Evolutionary conservation across 345 rosid species (phyloP), one percentile per base, ranked within the genome.

Genomic region (Pugionium cornutum): DNA sequence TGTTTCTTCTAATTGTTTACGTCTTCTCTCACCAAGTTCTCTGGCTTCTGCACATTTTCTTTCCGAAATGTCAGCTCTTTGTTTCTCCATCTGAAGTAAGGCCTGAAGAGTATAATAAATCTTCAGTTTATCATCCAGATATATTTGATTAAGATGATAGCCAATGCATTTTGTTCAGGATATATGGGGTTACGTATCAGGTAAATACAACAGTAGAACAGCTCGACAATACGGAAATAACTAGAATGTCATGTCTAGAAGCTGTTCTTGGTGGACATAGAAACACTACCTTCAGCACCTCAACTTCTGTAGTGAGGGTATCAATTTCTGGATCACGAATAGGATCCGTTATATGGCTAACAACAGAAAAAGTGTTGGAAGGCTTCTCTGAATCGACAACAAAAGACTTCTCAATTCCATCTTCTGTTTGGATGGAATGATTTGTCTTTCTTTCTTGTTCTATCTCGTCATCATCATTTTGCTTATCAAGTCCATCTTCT

Each of bases 51-150:
- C 64, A 58, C 76, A 83, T 77, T 79, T 82, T 70, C 81, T 84
- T 68, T 84, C 91, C 48, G 79, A 77, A 60, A 79, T 77, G 64
- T 89, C 91, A 47, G 96, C 96, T 84, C 96, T 82, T 80, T 79
- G 82, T 72, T 75, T 89, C 71, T 88, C 94, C 63, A 53, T 76
- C 58, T 49, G 66, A 80, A 88, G 55, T 79, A 81, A 62, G 63
- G 75, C 83, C 96, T 89, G 70, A 47, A 55, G 36, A 58, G 35
- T 58, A 46, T 26, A 30, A 26, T 9, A 49, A 52, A 37, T n/a
- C 9, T 31, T 27, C 36, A 45, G n/a, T 10, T 52, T 35, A 45
- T 66, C 42, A 46, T 60, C 30, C 43, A 37, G 18, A 58, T 67
- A 27, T 34, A 47, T 44, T 10, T 65, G 32, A 43, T 9, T 35